Conservation (phyloP, 1,139 yeast species). For the Hyphopichia khmerensis region DNA sequence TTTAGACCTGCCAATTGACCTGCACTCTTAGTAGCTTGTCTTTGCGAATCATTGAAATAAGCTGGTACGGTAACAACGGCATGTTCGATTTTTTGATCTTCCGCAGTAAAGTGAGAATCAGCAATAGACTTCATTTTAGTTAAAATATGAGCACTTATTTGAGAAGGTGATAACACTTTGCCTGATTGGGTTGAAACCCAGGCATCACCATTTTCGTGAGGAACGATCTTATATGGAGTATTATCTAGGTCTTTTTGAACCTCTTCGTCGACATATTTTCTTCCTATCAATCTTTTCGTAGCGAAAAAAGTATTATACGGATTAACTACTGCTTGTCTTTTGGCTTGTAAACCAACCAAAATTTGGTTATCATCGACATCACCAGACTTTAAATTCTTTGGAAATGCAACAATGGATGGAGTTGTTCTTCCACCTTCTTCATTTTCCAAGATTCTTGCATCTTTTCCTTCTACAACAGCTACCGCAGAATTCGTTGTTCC, state of each 20-base stretch:
- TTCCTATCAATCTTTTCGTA: conserved; percentile 71
- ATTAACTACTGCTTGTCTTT: conserved; percentile 64
- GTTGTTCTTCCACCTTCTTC: conserved; percentile 69
- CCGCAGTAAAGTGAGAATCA: conserved; percentile 39
- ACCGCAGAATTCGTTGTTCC: conserved; percentile 86
- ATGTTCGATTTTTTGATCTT: conserved; percentile 37
- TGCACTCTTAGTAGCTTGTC: conserved; percentile 75
- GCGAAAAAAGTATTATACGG: conserved; percentile 72
- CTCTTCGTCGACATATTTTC: conserved; percentile 61
- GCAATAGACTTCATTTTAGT: conserved; percentile 59
- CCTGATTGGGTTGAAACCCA: conserved; percentile 48
- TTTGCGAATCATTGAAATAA: conserved; percentile 73
- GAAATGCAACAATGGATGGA: conserved; percentile 68
- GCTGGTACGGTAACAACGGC: conserved; percentile 84
- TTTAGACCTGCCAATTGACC: conserved; percentile 68
- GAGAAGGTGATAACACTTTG: conserved; percentile 50
- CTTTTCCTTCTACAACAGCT: conserved; percentile 56
- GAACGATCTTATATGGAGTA: conserved; percentile 56
- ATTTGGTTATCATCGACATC: conserved; percentile 29
- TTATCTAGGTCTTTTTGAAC: conserved; percentile 58
- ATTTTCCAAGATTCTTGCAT: conserved; percentile 62
- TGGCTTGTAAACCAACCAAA: conserved; percentile 64
- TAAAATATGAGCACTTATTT: conserved; percentile 53
- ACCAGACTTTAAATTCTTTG: conserved; percentile 16
- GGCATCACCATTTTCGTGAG: conserved; percentile 61